Base-by-base conservation (phyloP, 2,329 filamentous ascomycete genomes). In the Achaetomium macrosporum region DNA sequence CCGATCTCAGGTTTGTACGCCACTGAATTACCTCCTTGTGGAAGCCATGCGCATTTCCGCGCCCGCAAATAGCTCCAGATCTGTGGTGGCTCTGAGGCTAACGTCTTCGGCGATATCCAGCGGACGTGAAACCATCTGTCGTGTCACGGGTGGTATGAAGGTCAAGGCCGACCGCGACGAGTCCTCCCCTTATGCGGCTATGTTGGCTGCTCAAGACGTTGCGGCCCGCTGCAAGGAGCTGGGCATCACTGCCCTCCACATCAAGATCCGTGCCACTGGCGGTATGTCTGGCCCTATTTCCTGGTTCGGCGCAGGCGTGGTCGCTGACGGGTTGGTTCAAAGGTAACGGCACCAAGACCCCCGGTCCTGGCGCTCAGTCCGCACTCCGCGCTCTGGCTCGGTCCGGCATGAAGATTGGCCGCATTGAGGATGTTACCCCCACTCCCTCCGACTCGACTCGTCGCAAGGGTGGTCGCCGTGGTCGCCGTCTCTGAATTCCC, bases 91-190 rank as follows among this genome's bases (percentile, higher is more conserved):
- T 58, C 53, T 43, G 52, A 78, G 76, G 77, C 82, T 85, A 77
- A 86, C 78, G 71, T 74, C 71, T 74, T 82, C 78, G 78, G 77
- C 83, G 78, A 82, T 83, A 25, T 82, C 74, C 81, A 95, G 89
- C 79, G 93, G 93, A 80, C 93, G 93, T 79, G 93, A 99, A 88
- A 99, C 95, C 79, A 96, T 99, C 82, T 89, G 85, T 85, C 91
- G 93, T 89, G 92, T 99, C 67, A 99, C 95, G 70, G 93, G 95
- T 81, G 95, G 95, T 73, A 99, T 99, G 93, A 99, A 99, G 85
- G 93, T 99, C 85, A 99, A 99, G 88, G 91, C 91, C 77, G 91
- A 99, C 73, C 92, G 93, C 84, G 93, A 99, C 81, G 93, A 99
- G 83, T 97, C 92, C 70, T 97, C 93, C 66, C 93, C 93, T 69